Evolutionary conservation across 345 rosid species (phyloP).

Genomic region (Pugionium cornutum): DNA sequence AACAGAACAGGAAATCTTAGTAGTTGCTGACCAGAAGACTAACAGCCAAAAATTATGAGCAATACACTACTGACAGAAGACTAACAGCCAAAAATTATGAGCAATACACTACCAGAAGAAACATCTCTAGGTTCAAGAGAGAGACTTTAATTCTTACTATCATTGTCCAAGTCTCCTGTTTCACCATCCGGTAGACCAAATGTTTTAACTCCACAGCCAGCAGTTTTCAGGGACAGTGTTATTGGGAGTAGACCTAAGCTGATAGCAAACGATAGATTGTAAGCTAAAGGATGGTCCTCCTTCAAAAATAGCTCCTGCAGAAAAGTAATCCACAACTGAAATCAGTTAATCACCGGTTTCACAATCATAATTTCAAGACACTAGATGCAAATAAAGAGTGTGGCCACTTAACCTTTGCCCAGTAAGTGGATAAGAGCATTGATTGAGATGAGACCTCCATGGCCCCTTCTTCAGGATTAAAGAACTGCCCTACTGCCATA

Average conservation of each 20-base stretch:
- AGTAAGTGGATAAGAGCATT: slow-evolving; percentile 70
- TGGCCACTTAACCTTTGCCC: slow-evolving; percentile 57
- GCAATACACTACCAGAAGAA: slow-evolving; percentile 11
- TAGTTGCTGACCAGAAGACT: slow-evolving; percentile 16
- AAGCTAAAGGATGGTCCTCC: slow-evolving; percentile 93
- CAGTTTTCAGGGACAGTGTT: slow-evolving; percentile 67
- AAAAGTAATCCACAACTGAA: slow-evolving; percentile 35
- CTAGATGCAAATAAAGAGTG: slow-evolving; percentile 26
- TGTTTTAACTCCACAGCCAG: slow-evolving; percentile 84
- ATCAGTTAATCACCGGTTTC: slow-evolving; percentile 32
- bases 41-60: slow-evolving; percentile 25
- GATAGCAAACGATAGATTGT: slow-evolving; percentile 70
- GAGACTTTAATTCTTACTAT: slow-evolving; percentile 53
- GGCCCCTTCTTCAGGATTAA: slow-evolving; percentile 77
- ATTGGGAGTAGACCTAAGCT: slow-evolving; percentile 90
- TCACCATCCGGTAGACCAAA: slow-evolving; percentile 75
- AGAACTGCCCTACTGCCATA: slow-evolving; percentile 98
- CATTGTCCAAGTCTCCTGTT: slow-evolving; percentile 65
- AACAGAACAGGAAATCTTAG: slow-evolving; percentile 15
- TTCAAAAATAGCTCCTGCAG: slow-evolving; percentile 68
- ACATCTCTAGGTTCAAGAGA: slow-evolving; percentile 16
- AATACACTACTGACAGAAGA: slow-evolving; percentile 12
- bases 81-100: slow-evolving; percentile 24
- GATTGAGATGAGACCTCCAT: slow-evolving; percentile 59
- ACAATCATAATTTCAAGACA: slow-evolving; percentile 17